Evolutionary conservation across 2,329 filamentous ascomycete genomes (phyloP), one percentile per base, ranked within the genome.

Genomic region (Talaromyces sp.): DNA sequence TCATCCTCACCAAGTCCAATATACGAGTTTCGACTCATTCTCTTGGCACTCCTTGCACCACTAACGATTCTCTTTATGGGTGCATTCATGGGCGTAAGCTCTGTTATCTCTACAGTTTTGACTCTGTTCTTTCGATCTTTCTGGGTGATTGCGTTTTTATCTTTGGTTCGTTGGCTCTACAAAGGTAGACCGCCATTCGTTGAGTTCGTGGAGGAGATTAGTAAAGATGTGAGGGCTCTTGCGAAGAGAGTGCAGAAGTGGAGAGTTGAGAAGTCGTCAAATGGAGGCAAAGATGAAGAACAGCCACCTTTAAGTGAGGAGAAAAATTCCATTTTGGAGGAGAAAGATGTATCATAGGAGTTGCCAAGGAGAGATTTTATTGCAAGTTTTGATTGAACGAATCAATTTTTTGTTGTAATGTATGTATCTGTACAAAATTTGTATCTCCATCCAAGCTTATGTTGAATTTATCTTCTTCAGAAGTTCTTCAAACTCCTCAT

Each of bases 1-100:
- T 65, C 63, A n/a, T 11, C 31, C 25, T 61, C 63, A 38, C 63
- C 63, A 5, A 61, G 47, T 56, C 56, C 49, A 29, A 45, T 38
- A n/a, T 61, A 47, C 22, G 34, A 40, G 3, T 29, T 61, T 38
- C 56, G 63, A 36, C 36, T 61, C 36, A 19, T 15, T 29, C 22
- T 56, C 22, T n/a, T 65, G 2, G 7, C 34, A 0, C 17, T 36
- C 17, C 19, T 65, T 11, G 63, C 63, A n/a, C 63, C 58, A 27
- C 47, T 65, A n/a, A 65, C 58, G 3, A 56, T 65, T 49, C 1
- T 38, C 13, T 53, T 45, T 8, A 19, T 61, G 27, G 63, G 56
- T 4, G 40, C 40, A 17, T 61, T 54, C 27, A 36, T 61, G 45
- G 38, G 36, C 25, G 15, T 31, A 15, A 34, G 38, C 2, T 47